These are phyloP conservation scores for Xylaria curta DNA, from an alignment of 495 filamentous ascomycete species.

Conservation along the genomic window DNA sequence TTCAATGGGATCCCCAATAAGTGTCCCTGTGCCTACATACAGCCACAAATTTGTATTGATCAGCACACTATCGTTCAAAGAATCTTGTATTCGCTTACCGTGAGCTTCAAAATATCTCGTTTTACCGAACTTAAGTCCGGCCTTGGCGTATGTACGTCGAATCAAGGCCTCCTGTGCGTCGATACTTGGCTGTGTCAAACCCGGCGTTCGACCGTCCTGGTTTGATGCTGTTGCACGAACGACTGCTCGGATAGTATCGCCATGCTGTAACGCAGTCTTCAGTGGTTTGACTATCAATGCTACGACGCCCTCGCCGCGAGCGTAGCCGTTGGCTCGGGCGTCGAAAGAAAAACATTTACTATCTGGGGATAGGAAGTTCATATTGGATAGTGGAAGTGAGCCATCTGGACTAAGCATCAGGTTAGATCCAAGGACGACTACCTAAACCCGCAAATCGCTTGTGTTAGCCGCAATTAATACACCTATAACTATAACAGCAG, in stretches of 20 bases:
- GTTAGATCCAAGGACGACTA: not conserved
- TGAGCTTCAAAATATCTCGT: not conserved
- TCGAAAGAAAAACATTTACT: not conserved
- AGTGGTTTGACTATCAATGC: not conserved
- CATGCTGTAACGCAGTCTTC: conserved; percentile 41
- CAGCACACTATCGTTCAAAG: too few species aligned
- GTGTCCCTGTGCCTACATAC: not conserved
- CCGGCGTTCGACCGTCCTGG: not conserved
- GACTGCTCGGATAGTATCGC: conserved; percentile 13
- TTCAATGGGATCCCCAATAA: not conserved
- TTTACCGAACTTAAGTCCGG: not conserved
- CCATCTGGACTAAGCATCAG: not conserved
- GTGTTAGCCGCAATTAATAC: too few species aligned
- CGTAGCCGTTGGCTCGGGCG: not conserved
- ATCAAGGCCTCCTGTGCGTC: not conserved
- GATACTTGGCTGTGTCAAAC: not conserved
- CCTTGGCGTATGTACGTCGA: not conserved
- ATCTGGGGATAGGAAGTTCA: not conserved
- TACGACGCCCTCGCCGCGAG: not conserved
- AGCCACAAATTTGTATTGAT: too few species aligned
- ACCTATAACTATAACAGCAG: too few species aligned
- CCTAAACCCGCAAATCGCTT: not conserved
- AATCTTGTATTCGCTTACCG: not conserved
- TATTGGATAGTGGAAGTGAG: not conserved
- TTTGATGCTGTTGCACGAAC: not conserved